Conservation (phyloP, 768 basidiomycete genomes). For the Suillus luteus region DNA sequence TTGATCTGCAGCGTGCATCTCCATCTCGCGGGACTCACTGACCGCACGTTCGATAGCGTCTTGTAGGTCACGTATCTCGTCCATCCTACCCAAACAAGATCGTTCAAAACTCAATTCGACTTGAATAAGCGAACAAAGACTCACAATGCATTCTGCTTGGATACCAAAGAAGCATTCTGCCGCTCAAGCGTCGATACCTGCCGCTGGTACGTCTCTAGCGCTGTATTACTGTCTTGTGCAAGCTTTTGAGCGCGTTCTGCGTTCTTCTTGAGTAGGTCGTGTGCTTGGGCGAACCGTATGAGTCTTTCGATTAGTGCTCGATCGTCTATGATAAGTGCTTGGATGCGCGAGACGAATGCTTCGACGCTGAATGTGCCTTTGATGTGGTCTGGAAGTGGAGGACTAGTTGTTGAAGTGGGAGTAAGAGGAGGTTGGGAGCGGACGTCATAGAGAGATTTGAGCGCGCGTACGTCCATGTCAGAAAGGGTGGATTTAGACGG, state of each 20-base stretch:
- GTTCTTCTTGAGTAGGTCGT: constrained; percentile 89
- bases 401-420: constrained; percentile 7
- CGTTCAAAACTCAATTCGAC: not conserved
- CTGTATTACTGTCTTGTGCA: constrained; percentile 76
- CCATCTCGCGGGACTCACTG: constrained; percentile 69
- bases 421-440: constrained; percentile 26
- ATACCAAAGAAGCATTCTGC: constrained; percentile 55
- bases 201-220: constrained; percentile 88
- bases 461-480: constrained; percentile 82
- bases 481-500: constrained; percentile 42
- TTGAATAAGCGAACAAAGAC: constrained; percentile 22
- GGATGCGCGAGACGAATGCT: constrained; percentile 75
- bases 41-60: constrained; percentile 59
- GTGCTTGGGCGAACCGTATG: constrained; percentile 83
- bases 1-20: constrained; percentile 67
- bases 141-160: constrained; percentile 60
- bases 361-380: constrained; percentile 61
- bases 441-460: constrained; percentile 75
- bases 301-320: constrained; percentile 81
- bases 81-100: constrained; percentile 47
- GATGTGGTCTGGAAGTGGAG: constrained; percentile 19
- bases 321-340: constrained; percentile 82
- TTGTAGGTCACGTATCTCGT: constrained; percentile 65
- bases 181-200: constrained; percentile 83
- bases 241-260: constrained; percentile 91